Base-by-base conservation (phyloP, 2,329 filamentous ascomycete genomes). In the Colletotrichum orbiculare region DNA sequence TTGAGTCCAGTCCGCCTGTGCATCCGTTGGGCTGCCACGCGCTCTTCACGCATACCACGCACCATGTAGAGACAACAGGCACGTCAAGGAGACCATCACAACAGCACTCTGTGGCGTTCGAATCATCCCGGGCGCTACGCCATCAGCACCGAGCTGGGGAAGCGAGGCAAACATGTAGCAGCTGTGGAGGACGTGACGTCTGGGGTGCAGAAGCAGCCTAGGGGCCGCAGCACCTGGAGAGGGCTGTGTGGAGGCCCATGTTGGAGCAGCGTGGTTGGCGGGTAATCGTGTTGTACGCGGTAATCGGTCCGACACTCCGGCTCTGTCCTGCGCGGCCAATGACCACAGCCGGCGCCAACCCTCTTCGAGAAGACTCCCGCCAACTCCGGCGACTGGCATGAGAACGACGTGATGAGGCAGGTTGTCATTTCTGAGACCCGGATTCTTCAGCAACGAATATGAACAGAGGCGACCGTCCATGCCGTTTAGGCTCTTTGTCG, bases 1-100 rank as follows among this genome's bases (percentile, higher is more conserved):
- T 69, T 84, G 79, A 83, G 49, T 39, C 48, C 17, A 17, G 46
- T 39, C 35, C 17, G 12, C 15, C 56, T 54, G 62, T 58, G 43
- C 52, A 54, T 42, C 48, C 39, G 39, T 9, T 34, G 25, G 35
- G 50, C 17, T 55, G 41, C 34, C 25, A 47, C 41, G 38, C 33
- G 33, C 46, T 47, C 48, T n/a, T 34, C 55, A 49, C 34, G 15
- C 25, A 25, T 25, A 25, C 15, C 55, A 46, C 45, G 34, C 35
- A 13, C 53, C 53, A 17, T 37, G 55, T 25, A 25, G 25, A 25
- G 25, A 25, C 25, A 25, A 25, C 25, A 25, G 25, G 25, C 25
- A 25, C 25, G 25, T 25, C 25, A 25, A 25, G 25, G 25, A 25
- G 25, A 25, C 25, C 25, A 25, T 5, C 25, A 25, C 25, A 25